A percentile compares a stretch with the other conserved stretches of the same genome.
Evolutionary conservation across 352 stramenopile genomes (phyloP).

Genomic region (Thalassiosira delicatula): DNA sequence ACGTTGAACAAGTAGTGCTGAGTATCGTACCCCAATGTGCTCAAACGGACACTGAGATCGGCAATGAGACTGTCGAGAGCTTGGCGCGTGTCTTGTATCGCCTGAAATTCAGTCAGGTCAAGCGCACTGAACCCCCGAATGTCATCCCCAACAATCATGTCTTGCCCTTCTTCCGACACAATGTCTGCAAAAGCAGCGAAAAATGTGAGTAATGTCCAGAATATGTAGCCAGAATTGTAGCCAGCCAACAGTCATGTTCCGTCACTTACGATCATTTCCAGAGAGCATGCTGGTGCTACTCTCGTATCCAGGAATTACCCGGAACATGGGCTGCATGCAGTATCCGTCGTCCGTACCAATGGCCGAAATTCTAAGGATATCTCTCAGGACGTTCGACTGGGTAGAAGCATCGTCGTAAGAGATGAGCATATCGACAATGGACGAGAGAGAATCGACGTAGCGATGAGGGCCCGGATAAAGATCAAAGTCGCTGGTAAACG

Average conservation of each 20-base stretch:
- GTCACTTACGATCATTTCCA: slow-evolving; percentile 23
- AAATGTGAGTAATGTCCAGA: no score
- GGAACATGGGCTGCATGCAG: slow-evolving; percentile 52
- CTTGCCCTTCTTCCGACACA: slow-evolving; percentile 13
- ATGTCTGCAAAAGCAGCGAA: no score
- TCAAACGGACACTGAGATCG: slow-evolving; percentile 31
- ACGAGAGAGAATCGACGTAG: slow-evolving; percentile 33
- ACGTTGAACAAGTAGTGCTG: slow-evolving; percentile 1
- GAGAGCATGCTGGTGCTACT: slow-evolving; percentile 19
- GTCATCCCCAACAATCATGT: slow-evolving; percentile 49
- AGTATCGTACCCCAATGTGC: slow-evolving; percentile 31
- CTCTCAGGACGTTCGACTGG: slow-evolving; percentile 23
- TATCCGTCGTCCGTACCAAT: slow-evolving; percentile 10
- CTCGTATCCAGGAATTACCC: slow-evolving; percentile 35
- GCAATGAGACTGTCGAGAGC: slow-evolving; percentile 29
- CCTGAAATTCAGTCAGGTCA: slow-evolving; percentile 38
- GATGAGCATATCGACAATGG: slow-evolving; percentile 40
- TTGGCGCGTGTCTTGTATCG: slow-evolving; percentile 18
- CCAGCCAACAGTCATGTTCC: no score
- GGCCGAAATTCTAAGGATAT: slow-evolving; percentile 37
- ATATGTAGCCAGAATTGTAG: no score
- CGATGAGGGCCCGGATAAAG: slow-evolving; percentile 41
- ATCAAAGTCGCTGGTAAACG: slow-evolving; percentile 42
- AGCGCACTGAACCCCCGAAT: slow-evolving; percentile 37
- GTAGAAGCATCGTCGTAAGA: slow-evolving; percentile 32